phyloP scores from a whole-genome alignment of 2,329 filamentous ascomycete species.

The Arthrobotrys sphaeroides region DNA sequence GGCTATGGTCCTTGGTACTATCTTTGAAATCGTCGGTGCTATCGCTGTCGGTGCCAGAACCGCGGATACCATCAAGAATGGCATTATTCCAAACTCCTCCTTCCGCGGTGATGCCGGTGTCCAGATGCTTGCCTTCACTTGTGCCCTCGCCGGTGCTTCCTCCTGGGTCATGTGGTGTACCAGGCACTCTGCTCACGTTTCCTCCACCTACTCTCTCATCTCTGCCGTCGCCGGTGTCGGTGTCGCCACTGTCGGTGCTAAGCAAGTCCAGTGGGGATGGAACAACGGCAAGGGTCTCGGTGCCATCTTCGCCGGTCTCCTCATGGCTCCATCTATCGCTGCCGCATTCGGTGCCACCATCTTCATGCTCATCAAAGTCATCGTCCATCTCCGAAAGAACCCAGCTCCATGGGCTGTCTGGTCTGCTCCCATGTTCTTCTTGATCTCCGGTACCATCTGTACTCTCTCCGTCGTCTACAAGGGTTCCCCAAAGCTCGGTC shows the following conservation, averaged over 20 bases:
- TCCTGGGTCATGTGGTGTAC: conserved; percentile 85
- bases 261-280: conserved; percentile 68
- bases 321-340: conserved; percentile 73
- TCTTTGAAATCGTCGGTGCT: conserved; percentile 76
- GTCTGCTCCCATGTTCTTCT: conserved; percentile 79
- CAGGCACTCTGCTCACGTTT: conserved; percentile 75
- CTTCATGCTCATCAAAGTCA: conserved; percentile 76
- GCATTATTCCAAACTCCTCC: conserved; percentile 60
- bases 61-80: conserved; percentile 83
- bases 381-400: conserved; percentile 71
- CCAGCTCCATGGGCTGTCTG: conserved; percentile 77
- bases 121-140: conserved; percentile 69
- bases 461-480: conserved; percentile 83
- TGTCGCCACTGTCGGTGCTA: conserved; percentile 64
- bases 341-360: conserved; percentile 69
- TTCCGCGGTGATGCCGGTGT: conserved; percentile 64
- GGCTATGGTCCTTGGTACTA: conserved; percentile 72
- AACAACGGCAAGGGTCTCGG: conserved; percentile 71
- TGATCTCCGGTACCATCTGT: conserved; percentile 77
- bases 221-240: conserved; percentile 68
- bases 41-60: conserved; percentile 73
- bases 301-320: conserved; percentile 76
- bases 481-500: conserved; percentile 74
- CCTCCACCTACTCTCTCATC: conserved; percentile 76
- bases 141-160: conserved; percentile 72